Evolutionary conservation across 768 basidiomycete species (phyloP).

Genomic region (Tulasnella sp.): DNA sequence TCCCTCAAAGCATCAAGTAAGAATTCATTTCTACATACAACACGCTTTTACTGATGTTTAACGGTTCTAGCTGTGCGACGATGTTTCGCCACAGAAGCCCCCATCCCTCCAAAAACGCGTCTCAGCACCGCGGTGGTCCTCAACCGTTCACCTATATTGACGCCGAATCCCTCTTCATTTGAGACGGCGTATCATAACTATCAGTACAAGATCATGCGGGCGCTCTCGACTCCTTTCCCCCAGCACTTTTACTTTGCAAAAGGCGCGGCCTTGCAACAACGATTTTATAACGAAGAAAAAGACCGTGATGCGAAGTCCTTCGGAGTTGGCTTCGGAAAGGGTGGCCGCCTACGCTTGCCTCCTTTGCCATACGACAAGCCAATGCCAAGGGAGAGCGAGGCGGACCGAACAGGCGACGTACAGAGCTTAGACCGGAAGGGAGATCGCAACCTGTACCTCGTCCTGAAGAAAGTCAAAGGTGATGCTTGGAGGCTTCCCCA

Average conservation of each 20-base stretch:
- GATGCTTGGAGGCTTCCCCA: conserved; percentile 77
- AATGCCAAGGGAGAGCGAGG: conserved; percentile 51
- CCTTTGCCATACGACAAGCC: conserved; percentile 40
- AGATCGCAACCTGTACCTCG: conserved; percentile 81
- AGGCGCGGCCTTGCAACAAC: conserved; percentile 73
- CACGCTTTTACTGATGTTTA: too few relatives aligned
- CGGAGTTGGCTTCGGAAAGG: conserved; percentile 52
- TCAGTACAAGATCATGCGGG: conserved; percentile 72
- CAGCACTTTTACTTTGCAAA: conserved; percentile 90
- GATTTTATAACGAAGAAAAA: conserved; percentile 70
- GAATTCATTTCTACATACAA: too few relatives aligned
- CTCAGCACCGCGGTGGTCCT: conserved; percentile 32
- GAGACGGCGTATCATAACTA: conserved; percentile 78
- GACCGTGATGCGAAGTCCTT: conserved; percentile 66
- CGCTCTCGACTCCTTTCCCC: conserved; percentile 82
- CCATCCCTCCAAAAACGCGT: background rate
- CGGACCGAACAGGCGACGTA: conserved; percentile 53
- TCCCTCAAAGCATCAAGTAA: too few relatives aligned
- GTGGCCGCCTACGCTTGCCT: conserved; percentile 37
- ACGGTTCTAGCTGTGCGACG: background rate
- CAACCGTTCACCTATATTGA: conserved; percentile 33
- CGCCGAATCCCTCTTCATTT: conserved; percentile 49
- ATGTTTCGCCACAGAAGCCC: conserved; percentile 7
- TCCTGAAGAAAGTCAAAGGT: conserved; percentile 49
- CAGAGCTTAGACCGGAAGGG: conserved; percentile 75